phyloP scores from a whole-genome alignment of 2,329 filamentous ascomycete genomes.

The Alternaria sp. region DNA sequence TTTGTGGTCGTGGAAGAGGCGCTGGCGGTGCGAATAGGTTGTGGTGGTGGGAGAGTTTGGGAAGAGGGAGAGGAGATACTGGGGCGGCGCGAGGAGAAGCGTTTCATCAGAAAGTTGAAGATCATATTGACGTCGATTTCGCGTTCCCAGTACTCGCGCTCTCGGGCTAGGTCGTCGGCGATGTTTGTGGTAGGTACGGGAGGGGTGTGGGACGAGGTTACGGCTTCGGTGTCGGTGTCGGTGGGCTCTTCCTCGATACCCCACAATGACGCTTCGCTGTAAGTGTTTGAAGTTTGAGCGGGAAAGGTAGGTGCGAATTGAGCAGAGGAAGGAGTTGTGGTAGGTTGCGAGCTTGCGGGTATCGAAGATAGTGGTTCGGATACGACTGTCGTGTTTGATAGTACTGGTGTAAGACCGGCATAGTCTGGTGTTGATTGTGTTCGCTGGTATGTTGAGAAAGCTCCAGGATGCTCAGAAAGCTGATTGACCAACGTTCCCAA shows the following conservation, averaged over 20 bases:
- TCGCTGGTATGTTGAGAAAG: slow-evolving; percentile 81
- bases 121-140: slow-evolving; percentile 91
- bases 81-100: slow-evolving; percentile 50
- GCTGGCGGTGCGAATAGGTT: slow-evolving; percentile 1
- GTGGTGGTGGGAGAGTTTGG: slow-evolving; percentile 12
- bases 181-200: slow-evolving; percentile 27
- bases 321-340: slow-evolving; percentile 47
- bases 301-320: slow-evolving; percentile 61
- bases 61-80: slow-evolving; percentile 31
- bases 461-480: slow-evolving; percentile 84
- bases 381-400: slow-evolving; percentile 31
- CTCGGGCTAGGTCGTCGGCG: slow-evolving; percentile 52
- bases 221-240: slow-evolving; percentile 52
- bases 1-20: slow-evolving; percentile 1
- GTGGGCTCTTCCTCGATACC: slow-evolving; percentile 70
- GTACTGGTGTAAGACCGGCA: slow-evolving; percentile 73
- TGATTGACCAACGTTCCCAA: slow-evolving; percentile 84
- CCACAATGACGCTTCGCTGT: slow-evolving; percentile 67
- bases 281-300: slow-evolving; percentile 42
- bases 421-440: slow-evolving; percentile 71
- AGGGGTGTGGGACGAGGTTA: slow-evolving; percentile 56
- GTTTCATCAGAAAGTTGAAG: slow-evolving; percentile 69
- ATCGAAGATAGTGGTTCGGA: slow-evolving; percentile 38
- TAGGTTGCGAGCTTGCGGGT: slow-evolving; percentile 41
- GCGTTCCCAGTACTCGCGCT: slow-evolving; percentile 87